Base-by-base conservation (phyloP, 2,329 filamentous ascomycete genomes). In the Alternaria alternata region DNA sequence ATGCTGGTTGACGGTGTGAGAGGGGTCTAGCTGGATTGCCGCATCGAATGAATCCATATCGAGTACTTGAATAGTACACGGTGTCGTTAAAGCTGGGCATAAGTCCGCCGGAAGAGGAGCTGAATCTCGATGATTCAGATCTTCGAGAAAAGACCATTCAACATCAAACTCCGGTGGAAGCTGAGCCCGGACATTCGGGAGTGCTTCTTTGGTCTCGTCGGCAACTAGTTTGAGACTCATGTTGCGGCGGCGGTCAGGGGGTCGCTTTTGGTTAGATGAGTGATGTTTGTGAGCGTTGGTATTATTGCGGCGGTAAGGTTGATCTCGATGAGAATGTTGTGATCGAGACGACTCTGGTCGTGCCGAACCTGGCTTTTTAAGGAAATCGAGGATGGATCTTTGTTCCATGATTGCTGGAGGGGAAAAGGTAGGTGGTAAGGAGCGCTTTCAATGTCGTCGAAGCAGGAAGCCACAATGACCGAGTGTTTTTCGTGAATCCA, bases 21-120 rank as follows among this genome's bases (percentile, higher is more conserved):
- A 48, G 7, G 68, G 72, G 26, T 72, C 66, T 5, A 78, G 57
- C 7, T 65, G 53, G 1, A 78, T 64, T 1, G 76, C 75, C 28
- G 69, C 71, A 55, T 78, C 76, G 41, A 78, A 73, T 0, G 71
- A 76, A 47, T 78, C 76, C 57, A 70, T 68, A 53, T 78, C 65
- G 32, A 70, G 63, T 20, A 78, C 75, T 22, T 64, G 30, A 14
- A 49, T 64, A 41, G 76, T 75, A 3, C 69, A 60, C 8, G 75
- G 71, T 26, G 64, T 66, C 34, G 47, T 53, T n/a, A 65, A 61
- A 16, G 66, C 64, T 5, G 75, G 75, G 43, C 74, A 76, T 4
- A 68, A 38, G 6, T 62, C 51, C 3, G 63, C 51, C 7, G 70
- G 54, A 1, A 76, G 67, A 7, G 61, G 54, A 14, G 48, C 28